Percentiles rank a stretch among this genome's conserved stretches.
Evolutionary conservation across 2,329 filamentous ascomycete species (phyloP).

Genomic region (Nothopassalora personata): DNA sequence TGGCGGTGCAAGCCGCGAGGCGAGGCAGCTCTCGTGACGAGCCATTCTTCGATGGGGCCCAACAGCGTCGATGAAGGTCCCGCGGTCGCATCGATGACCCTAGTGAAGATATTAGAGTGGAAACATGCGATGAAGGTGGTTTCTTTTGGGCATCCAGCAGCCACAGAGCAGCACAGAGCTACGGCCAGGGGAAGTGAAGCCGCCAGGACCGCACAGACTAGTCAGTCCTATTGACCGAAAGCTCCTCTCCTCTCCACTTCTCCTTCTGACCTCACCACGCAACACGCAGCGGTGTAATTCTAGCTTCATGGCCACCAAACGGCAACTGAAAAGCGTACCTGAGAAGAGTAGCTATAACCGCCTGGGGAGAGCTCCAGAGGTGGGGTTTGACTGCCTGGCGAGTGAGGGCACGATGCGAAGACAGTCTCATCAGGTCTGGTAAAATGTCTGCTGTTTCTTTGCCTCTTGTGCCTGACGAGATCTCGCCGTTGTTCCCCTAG

Average conservation of each 20-base stretch:
- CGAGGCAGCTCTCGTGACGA: not conserved
- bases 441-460: not conserved
- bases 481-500: not conserved
- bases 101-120: no score
- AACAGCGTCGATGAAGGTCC: not conserved
- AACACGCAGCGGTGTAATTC: not conserved
- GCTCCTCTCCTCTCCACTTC: not conserved
- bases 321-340: not conserved
- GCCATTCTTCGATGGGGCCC: not conserved
- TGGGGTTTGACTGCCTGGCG: not conserved
- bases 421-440: not conserved
- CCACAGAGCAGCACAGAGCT: no score
- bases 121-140: no score
- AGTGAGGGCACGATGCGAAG: not conserved
- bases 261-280: not conserved
- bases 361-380: conserved; percentile 3
- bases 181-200: no score
- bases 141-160: no score
- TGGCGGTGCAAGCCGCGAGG: not conserved
- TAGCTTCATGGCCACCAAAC: not conserved
- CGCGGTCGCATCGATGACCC: not conserved
- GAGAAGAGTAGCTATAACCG: not conserved
- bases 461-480: not conserved
- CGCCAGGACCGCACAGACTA: no score
- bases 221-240: no score